Evolutionary conservation across 1,284 basidiomycete species (phyloP).

Genomic region (Abortiporus biennis): DNA sequence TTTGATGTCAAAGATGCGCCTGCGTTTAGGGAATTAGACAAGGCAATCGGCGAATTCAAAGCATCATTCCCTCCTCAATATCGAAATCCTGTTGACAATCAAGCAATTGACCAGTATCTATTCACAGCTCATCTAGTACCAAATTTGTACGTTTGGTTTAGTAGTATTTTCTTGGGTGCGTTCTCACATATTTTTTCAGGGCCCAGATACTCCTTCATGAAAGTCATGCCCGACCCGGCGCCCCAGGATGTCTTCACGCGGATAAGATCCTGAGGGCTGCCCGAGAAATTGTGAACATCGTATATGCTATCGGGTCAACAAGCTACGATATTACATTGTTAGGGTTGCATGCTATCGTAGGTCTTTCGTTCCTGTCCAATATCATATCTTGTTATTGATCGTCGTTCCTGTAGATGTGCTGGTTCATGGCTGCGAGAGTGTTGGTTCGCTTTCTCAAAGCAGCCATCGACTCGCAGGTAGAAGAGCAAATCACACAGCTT

Average conservation of each 20-base stretch:
- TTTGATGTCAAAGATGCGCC: slow-evolving; percentile 52
- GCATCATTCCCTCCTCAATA: slow-evolving; percentile 53
- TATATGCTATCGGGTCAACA: slow-evolving; percentile 60
- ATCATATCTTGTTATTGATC: slow-evolving; percentile 3
- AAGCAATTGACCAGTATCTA: slow-evolving; percentile 58
- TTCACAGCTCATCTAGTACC: slow-evolving; percentile 59
- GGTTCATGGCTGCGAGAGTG: slow-evolving; percentile 62
- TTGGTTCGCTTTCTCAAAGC: slow-evolving; percentile 58
- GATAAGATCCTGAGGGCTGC: slow-evolving; percentile 60
- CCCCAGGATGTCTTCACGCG: slow-evolving; percentile 56
- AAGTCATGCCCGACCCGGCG: slow-evolving; percentile 57
- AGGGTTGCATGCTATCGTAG: slow-evolving; percentile 55
- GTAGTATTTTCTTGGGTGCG: not conserved
- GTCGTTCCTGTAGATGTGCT: slow-evolving; percentile 48
- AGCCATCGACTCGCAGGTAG: slow-evolving; percentile 44
- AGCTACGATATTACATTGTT: slow-evolving; percentile 63
- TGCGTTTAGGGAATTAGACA: slow-evolving; percentile 63
- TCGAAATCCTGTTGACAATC: slow-evolving; percentile 34
- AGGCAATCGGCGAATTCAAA: slow-evolving; percentile 48
- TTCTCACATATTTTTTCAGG: slow-evolving; percentile 26
- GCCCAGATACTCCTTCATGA: slow-evolving; percentile 64
- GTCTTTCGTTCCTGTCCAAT: slow-evolving; percentile 13
- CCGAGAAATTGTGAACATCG: slow-evolving; percentile 58
- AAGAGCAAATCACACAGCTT: slow-evolving; percentile 48
- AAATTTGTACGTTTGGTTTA: slow-evolving; percentile 44